These are phyloP conservation scores for Corinectria fuckeliana DNA, from an alignment of 2,329 filamentous ascomycete species.

Conservation along the genomic window DNA sequence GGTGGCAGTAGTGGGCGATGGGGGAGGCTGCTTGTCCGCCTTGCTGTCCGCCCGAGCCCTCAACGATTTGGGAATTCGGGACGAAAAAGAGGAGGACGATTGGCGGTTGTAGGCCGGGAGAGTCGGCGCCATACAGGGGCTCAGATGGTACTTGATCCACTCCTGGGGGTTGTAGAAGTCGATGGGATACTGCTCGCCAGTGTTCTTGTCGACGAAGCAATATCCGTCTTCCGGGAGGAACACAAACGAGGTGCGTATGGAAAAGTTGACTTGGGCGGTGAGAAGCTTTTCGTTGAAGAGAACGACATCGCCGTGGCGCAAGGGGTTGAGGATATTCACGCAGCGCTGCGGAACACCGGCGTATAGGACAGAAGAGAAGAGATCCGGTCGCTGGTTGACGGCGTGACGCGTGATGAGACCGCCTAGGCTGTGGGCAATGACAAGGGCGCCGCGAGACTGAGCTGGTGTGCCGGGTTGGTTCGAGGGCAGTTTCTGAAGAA, in stretches of 20 bases:
- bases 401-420: conserved; percentile 88
- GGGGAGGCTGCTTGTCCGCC: conserved; percentile 41
- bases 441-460: conserved; percentile 71
- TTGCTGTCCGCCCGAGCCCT: conserved; percentile 53
- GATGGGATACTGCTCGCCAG: conserved; percentile 79
- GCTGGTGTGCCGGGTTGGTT: conserved; percentile 65
- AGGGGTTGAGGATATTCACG: conserved; percentile 87
- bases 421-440: conserved; percentile 87
- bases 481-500: conserved; percentile 75
- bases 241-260: conserved; percentile 82
- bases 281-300: conserved; percentile 87
- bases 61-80: conserved; percentile 53
- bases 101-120: conserved; percentile 62
- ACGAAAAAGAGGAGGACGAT: conserved; percentile 53
- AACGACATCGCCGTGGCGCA: conserved; percentile 92
- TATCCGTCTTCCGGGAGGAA: conserved; percentile 86
- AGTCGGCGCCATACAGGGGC: conserved; percentile 75
- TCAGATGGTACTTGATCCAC: conserved; percentile 81
- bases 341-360: conserved; percentile 85
- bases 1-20: conserved; percentile 31
- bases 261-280: conserved; percentile 93
- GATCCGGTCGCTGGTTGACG: conserved; percentile 82
- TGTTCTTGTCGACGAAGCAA: conserved; percentile 85
- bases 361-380: conserved; percentile 86
- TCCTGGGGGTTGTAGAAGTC: conserved; percentile 82